Percentiles rank a stretch among this genome's conserved stretches.
phyloP scores from a whole-genome alignment of 176 grass and related monocot genomes.

The Lolium multiflorum region DNA sequence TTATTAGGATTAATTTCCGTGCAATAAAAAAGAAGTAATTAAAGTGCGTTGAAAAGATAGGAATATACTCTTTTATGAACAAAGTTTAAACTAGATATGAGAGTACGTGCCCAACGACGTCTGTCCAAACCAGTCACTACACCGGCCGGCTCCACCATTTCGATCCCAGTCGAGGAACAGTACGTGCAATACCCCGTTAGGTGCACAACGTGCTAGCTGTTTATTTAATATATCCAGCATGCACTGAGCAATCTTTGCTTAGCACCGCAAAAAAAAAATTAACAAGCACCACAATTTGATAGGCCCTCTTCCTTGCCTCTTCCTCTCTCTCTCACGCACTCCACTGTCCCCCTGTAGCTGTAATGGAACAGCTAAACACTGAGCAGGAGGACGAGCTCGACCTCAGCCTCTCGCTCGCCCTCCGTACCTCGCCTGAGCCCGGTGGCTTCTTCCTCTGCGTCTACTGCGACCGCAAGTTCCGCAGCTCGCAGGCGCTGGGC shows the following conservation, averaged over 20 bases:
- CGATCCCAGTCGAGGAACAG: not conserved
- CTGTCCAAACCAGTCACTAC: not conserved
- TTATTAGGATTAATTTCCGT: too few species aligned
- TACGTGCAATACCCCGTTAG: not conserved
- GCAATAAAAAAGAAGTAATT: too few species aligned
- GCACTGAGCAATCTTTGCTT: not conserved
- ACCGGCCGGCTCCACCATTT: not conserved
- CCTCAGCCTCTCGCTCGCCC: conserved; percentile 58
- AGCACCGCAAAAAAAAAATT: too few species aligned
- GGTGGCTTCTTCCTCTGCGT: conserved; percentile 80
- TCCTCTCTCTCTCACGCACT: not conserved
- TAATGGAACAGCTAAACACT: conserved; percentile 50
- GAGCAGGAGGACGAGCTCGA: conserved; percentile 42
- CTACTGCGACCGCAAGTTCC: conserved; percentile 88
- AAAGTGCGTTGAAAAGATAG: too few species aligned
- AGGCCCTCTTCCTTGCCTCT: not conserved
- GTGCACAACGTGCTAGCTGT: not conserved
- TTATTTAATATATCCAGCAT: not conserved
- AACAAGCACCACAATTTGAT: not conserved
- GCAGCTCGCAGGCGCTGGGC: conserved; percentile 89
- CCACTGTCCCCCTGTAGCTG: not conserved
- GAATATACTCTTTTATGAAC: too few species aligned
- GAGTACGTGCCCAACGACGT: not conserved
- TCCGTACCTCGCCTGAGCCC: conserved; percentile 51
- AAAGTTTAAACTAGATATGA: too few species aligned